Evolutionary conservation across 495 filamentous ascomycete species (phyloP), one percentile per base, ranked within the genome.

Genomic region (Elasticomyces elasticus): DNA sequence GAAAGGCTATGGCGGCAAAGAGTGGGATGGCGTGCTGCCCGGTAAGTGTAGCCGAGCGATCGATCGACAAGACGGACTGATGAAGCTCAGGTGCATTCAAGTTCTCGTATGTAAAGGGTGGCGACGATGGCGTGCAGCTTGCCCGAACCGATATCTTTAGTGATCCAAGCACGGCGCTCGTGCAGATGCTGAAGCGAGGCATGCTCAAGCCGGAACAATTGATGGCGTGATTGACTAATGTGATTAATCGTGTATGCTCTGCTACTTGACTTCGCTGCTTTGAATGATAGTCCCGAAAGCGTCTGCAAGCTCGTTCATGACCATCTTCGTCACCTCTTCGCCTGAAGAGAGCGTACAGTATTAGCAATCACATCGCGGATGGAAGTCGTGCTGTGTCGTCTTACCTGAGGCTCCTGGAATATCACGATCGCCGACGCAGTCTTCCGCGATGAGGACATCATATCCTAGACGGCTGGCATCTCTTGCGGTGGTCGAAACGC

Each of bases 361-460:
- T n/a, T n/a, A n/a, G n/a, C n/a, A n/a, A n/a, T n/a, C n/a, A n/a
- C n/a, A n/a, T n/a, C n/a, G n/a, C n/a, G n/a, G n/a, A n/a, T n/a
- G n/a, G n/a, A n/a, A n/a, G n/a, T n/a, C n/a, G n/a, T n/a, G n/a
- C n/a, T n/a, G n/a, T n/a, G n/a, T n/a, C n/a, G n/a, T n/a, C n/a
- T n/a, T n/a, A n/a, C n/a, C n/a, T n/a, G 41, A 60, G 0, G 61
- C 65, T 19, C 76, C 78, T 12, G 79, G 78, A 37, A 82, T 79
- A 63, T 79, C 66, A 5, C 81, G 43, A 60, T 84, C 80, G 0
- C 80, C 79, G 45, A 83, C 71, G 0, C 70, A 79, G 66, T 80
- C 79, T 54, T 70, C 64, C 1, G 71, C 72, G 49, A 84, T 58
- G 0, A 79, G 33, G 22, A 82, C 73, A 59, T 83, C 79, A 66